Conservation (phyloP, 345 rosid species). For the sweet orange (Citrus sinensis) region DNA sequence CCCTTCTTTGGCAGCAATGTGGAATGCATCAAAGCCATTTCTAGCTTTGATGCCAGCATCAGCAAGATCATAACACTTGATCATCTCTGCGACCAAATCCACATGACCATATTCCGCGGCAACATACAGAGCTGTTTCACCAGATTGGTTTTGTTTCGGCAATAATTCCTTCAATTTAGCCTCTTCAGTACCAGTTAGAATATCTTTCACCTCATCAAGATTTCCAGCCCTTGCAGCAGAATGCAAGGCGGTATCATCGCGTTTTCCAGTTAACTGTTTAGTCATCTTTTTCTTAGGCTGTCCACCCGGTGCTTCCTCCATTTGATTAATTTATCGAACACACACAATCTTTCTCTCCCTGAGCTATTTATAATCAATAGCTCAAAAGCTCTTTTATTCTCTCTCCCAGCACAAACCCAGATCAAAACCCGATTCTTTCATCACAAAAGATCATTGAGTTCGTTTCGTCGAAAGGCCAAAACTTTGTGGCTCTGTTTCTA, state of each 20-base stretch:
- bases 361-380: slow-evolving; percentile 1
- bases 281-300: slow-evolving; percentile 61
- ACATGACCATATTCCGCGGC: slow-evolving; percentile 82
- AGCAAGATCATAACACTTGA: slow-evolving; percentile 64
- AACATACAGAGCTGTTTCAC: slow-evolving; percentile 92
- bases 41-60: slow-evolving; percentile 82
- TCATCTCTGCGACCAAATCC: slow-evolving; percentile 76
- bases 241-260: slow-evolving; percentile 75
- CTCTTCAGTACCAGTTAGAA: slow-evolving; percentile 39
- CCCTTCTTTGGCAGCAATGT: slow-evolving; percentile 96
- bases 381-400: slow-evolving; percentile 1
- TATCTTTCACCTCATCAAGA: slow-evolving; percentile 43
- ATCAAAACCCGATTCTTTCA: slow-evolving; percentile 31
- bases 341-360: not conserved
- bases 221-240: slow-evolving; percentile 74
- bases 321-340: slow-evolving; percentile 14
- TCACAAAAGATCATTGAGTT: not conserved
- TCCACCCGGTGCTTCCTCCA: slow-evolving; percentile 25
- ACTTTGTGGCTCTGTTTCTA: slow-evolving; percentile 6
- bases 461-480: not conserved
- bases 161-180: slow-evolving; percentile 47
- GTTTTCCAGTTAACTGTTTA: slow-evolving; percentile 83
- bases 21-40: slow-evolving; percentile 94
- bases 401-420: slow-evolving; percentile 33
- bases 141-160: slow-evolving; percentile 79